These are phyloP conservation scores for Malassezia cuniculi DNA, from an alignment of 1,284 basidiomycete genomes.

Conservation along the genomic window DNA sequence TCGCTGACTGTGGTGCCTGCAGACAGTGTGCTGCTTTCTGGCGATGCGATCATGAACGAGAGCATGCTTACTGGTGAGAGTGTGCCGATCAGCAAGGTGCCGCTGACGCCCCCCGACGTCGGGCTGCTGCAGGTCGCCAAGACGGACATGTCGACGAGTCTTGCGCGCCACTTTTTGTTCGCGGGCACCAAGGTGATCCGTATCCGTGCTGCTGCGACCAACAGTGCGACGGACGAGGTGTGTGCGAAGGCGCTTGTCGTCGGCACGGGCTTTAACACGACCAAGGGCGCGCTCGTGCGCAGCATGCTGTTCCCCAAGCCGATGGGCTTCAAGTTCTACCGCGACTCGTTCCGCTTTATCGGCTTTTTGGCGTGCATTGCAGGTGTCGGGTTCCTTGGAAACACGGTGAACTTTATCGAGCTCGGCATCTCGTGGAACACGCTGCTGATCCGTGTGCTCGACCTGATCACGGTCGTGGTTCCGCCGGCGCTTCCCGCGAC, in stretches of 20 bases:
- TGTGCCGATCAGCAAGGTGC: constrained; percentile 76
- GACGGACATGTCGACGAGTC: constrained; percentile 54
- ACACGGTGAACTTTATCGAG: constrained; percentile 74
- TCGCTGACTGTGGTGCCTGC: constrained; percentile 69
- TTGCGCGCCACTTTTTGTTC: constrained; percentile 76
- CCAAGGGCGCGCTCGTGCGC: constrained; percentile 85
- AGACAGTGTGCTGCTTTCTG: constrained; percentile 79
- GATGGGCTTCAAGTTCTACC: constrained; percentile 82
- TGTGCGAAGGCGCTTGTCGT: constrained; percentile 71
- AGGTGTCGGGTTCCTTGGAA: constrained; percentile 56
- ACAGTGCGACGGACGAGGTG: constrained; percentile 45
- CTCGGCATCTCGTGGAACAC: constrained; percentile 74
- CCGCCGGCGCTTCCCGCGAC: constrained; percentile 95
- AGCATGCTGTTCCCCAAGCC: constrained; percentile 99
- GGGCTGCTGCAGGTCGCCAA: constrained; percentile 22
- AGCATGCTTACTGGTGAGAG: constrained; percentile 96
- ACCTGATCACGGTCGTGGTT: constrained; percentile 95
- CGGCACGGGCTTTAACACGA: constrained; percentile 92
- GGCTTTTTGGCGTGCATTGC: constrained; percentile 79
- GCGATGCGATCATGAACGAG: constrained; percentile 95
- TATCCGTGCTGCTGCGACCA: constrained; percentile 50
- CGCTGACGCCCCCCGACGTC: constrained; percentile 48
- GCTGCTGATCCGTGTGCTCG: constrained; percentile 79
- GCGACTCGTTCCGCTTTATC: constrained; percentile 94
- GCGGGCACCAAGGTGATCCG: constrained; percentile 84